Conservation (phyloP, 148 eudicot genomes). For the Vaccinium vitisidaea region DNA sequence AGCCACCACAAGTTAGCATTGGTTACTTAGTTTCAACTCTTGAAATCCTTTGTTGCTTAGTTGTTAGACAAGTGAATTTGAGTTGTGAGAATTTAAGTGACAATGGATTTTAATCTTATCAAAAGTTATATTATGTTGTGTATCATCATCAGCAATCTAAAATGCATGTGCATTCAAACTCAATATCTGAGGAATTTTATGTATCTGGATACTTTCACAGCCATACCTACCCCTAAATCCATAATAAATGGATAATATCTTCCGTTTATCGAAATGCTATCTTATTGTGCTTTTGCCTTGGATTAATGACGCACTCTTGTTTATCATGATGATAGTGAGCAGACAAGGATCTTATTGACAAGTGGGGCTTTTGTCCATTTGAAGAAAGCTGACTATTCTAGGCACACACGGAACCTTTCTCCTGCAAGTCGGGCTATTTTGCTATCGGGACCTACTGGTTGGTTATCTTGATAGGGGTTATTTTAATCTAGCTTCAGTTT, state of each 20-base stretch:
- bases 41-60: neutral
- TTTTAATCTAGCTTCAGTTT: neutral
- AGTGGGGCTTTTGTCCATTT: conserved; percentile 91
- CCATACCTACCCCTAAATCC: neutral
- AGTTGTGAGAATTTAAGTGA: neutral
- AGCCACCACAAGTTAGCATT: neutral
- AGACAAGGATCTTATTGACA: conserved; percentile 82
- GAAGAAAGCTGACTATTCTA: conserved; percentile 67
- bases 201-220: neutral
- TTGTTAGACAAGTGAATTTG: neutral
- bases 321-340: conserved; percentile 54
- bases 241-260: neutral
- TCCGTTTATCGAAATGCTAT: neutral
- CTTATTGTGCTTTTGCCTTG: neutral
- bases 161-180: neutral
- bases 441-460: conserved; percentile 93
- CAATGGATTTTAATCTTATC: neutral
- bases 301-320: conserved; percentile 13
- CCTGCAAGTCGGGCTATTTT: conserved; percentile 92
- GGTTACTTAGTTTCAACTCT: neutral
- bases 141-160: neutral
- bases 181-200: neutral
- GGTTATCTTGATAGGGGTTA: conserved; percentile 29
- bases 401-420: conserved; percentile 83
- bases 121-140: neutral